Conservation (phyloP, 495 filamentous ascomycete species). For the Oleoguttula mirabilis region DNA sequence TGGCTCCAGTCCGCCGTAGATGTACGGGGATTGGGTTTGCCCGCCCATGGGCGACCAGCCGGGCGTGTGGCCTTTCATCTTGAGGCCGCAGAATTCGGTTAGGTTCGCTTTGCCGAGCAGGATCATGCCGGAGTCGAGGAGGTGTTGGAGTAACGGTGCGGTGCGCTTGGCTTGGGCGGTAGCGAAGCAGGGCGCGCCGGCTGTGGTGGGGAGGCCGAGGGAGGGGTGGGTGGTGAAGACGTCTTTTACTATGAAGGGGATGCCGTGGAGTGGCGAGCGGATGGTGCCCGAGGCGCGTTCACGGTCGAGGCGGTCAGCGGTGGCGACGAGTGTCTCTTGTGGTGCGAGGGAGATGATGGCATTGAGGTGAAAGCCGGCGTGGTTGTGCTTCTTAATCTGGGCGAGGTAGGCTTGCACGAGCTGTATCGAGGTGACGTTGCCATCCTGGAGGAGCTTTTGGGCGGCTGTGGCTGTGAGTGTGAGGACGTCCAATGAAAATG, state of each 20-base stretch:
- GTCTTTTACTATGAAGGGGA: slow-evolving; percentile 39
- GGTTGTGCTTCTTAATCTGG: slow-evolving; percentile 40
- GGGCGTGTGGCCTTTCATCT: slow-evolving; percentile 15
- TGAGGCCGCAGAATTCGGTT: slow-evolving; percentile 27
- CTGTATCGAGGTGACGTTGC: slow-evolving; percentile 34
- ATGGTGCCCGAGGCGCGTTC: slow-evolving; percentile 26
- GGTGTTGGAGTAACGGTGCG: slow-evolving; percentile 24
- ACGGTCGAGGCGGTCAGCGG: slow-evolving; percentile 28
- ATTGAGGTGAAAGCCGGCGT: slow-evolving; percentile 24
- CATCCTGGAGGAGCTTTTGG: slow-evolving; percentile 30
- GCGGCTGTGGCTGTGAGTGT: too few relatives aligned
- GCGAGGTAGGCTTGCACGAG: slow-evolving; percentile 39
- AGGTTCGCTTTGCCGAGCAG: slow-evolving; percentile 28
- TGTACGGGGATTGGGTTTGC: slow-evolving; percentile 27
- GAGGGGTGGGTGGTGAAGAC: slow-evolving; percentile 28
- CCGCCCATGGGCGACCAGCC: slow-evolving; percentile 29
- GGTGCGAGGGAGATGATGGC: slow-evolving; percentile 33
- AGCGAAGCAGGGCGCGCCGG: slow-evolving; percentile 29
- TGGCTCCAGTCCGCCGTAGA: slow-evolving; percentile 4
- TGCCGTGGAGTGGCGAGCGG: slow-evolving; percentile 33
- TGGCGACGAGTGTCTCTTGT: slow-evolving; percentile 22
- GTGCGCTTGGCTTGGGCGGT: slow-evolving; percentile 28
- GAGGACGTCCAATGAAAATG: too few relatives aligned
- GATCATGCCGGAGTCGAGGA: slow-evolving; percentile 27
- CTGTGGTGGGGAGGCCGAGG: slow-evolving; percentile 26